These are phyloP conservation scores for Talaromyces sp. DNA, from an alignment of 2,329 filamentous ascomycete species.

Conservation along the genomic window DNA sequence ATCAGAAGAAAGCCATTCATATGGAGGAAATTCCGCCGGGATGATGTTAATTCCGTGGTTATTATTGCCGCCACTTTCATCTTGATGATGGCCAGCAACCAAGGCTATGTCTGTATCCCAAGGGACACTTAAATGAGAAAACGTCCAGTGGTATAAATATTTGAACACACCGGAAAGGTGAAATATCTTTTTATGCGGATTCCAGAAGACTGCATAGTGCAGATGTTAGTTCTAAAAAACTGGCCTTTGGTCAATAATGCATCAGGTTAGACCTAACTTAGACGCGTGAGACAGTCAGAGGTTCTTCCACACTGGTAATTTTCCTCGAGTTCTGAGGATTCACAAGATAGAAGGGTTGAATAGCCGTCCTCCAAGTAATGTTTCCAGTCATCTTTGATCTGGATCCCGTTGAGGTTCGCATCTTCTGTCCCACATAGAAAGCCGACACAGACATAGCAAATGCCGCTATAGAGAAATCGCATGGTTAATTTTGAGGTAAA, in stretches of 20 bases:
- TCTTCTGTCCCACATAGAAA: too few species aligned
- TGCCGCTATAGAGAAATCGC: too few species aligned
- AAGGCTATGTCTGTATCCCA: not conserved
- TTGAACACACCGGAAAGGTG: not conserved
- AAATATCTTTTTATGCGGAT: not conserved
- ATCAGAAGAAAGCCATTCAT: too few species aligned
- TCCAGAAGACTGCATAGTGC: not conserved
- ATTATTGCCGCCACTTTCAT: not conserved
- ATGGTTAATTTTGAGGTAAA: too few species aligned
- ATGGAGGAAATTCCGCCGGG: too few species aligned
- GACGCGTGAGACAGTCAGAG: not conserved
- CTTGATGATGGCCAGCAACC: not conserved
- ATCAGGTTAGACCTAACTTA: not conserved
- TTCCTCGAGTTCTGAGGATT: not conserved
- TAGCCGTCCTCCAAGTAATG: not conserved
- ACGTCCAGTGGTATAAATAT: too few species aligned
- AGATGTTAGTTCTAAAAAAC: not conserved
- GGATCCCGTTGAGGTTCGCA: too few species aligned
- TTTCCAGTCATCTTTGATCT: not conserved
- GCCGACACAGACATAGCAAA: too few species aligned
- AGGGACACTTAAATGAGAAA: not conserved
- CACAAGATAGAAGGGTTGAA: not conserved
- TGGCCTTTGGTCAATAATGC: not conserved
- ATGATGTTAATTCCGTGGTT: not conserved
- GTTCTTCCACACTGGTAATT: not conserved